A percentile compares a stretch with the other conserved stretches of the same genome.
Evolutionary conservation across 495 filamentous ascomycete genomes (phyloP).

Genomic region (Aspergillus diversus): DNA sequence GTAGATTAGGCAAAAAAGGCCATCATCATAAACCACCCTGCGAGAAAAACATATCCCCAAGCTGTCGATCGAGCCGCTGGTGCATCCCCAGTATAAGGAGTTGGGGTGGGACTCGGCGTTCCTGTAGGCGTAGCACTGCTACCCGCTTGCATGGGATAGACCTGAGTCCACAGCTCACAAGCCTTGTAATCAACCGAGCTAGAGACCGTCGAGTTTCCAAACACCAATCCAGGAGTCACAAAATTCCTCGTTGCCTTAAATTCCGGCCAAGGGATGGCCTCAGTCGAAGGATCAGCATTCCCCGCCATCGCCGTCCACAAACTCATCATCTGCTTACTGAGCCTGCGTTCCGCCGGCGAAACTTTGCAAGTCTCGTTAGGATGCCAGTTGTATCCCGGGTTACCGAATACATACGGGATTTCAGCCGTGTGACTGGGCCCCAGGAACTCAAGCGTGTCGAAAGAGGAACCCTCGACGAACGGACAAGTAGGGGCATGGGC

Average conservation of each 20-base stretch:
- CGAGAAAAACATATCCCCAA: too few relatives aligned
- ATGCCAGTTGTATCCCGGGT: neutral
- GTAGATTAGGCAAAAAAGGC: too few relatives aligned
- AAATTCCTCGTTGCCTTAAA: neutral
- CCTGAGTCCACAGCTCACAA: neutral
- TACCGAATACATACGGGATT: conserved; percentile 31
- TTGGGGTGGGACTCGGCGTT: neutral
- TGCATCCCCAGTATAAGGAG: neutral
- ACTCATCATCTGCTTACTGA: neutral
- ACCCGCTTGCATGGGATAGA: neutral
- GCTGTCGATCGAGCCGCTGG: neutral
- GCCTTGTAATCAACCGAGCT: neutral
- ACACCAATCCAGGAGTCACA: neutral
- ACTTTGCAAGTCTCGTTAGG: neutral
- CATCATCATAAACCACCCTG: too few relatives aligned
- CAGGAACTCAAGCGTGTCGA: neutral
- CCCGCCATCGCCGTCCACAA: neutral
- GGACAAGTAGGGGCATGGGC: conserved; percentile 35
- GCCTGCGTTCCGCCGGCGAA: neutral
- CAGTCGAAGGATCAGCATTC: neutral
- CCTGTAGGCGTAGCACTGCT: too few relatives aligned
- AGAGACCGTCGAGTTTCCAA: neutral
- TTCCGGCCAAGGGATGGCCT: neutral
- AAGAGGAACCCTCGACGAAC: conserved; percentile 23
- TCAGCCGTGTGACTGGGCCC: conserved; percentile 43